Conservation (phyloP, 1,284 basidiomycete genomes). For the Boletus mariae region DNA sequence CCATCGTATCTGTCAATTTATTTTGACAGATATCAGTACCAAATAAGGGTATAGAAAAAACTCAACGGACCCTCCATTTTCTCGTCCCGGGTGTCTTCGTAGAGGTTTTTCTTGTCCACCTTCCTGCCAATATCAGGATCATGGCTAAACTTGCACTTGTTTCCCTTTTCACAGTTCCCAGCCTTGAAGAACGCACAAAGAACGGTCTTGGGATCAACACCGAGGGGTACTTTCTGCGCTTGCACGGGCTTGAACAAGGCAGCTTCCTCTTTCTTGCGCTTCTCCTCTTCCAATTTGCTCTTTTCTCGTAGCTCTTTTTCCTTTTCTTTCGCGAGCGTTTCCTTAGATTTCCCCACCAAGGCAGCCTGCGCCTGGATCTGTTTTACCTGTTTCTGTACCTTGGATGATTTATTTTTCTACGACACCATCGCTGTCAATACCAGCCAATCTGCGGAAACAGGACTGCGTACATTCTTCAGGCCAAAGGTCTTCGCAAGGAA, state of each 20-base stretch:
- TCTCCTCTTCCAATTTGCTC: slow-evolving; percentile 78
- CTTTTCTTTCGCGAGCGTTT: slow-evolving; percentile 76
- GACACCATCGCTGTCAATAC: slow-evolving; percentile 12
- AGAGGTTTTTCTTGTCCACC: slow-evolving; percentile 95
- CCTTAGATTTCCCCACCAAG: slow-evolving; percentile 74
- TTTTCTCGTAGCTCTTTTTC: slow-evolving; percentile 78
- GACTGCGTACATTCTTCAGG: slow-evolving; percentile 77
- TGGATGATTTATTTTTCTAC: slow-evolving; percentile 92
- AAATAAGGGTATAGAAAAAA: neutral
- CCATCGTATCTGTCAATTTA: slow-evolving; percentile 83
- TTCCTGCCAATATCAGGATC: slow-evolving; percentile 86
- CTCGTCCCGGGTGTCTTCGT: slow-evolving; percentile 85
- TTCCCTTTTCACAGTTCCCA: slow-evolving; percentile 86
- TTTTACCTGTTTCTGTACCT: slow-evolving; percentile 84
- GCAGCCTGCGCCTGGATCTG: slow-evolving; percentile 75
- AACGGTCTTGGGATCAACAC: slow-evolving; percentile 91
- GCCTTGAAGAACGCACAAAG: slow-evolving; percentile 89
- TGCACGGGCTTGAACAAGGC: slow-evolving; percentile 77
- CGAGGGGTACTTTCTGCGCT: slow-evolving; percentile 88
- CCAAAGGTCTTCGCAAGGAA: slow-evolving; percentile 71
- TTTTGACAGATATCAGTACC: slow-evolving; percentile 7
- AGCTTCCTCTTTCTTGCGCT: slow-evolving; percentile 83
- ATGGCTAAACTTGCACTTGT: slow-evolving; percentile 96
- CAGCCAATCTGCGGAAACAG: slow-evolving; percentile 5
- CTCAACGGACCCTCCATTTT: slow-evolving; percentile 63